Evolutionary conservation across 1,139 yeast species (phyloP).

Genomic region (Debaryomyces sp.): DNA sequence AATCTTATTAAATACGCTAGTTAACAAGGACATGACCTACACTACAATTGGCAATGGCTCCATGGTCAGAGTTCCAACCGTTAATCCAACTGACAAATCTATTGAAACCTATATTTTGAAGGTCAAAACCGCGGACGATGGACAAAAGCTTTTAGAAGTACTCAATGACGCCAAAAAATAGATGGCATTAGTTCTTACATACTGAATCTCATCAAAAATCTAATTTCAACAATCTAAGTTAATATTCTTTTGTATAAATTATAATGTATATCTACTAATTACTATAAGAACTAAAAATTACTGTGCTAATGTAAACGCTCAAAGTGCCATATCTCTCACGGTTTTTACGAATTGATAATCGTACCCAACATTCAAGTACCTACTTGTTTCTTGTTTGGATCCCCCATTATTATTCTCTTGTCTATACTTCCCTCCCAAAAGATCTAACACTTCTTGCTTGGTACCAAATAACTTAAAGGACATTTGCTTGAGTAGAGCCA

Average conservation of each 20-base stretch:
- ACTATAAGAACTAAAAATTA: not conserved
- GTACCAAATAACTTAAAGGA: constrained; percentile 58
- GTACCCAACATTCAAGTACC: constrained; percentile 49
- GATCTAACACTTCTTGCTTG: constrained; percentile 43
- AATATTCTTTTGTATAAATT: not conserved
- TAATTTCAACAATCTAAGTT: not conserved
- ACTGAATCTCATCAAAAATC: not conserved
- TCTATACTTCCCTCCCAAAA: constrained; percentile 32
- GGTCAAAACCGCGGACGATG: constrained; percentile 73
- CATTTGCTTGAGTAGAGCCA: constrained; percentile 50
- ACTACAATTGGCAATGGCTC: constrained; percentile 60
- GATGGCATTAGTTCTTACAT: not conserved
- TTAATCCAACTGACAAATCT: constrained; percentile 40
- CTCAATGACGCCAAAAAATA: constrained; percentile 47
- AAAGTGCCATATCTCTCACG: constrained; percentile 25
- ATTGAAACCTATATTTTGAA: constrained; percentile 65
- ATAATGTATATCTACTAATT: constrained; percentile 7
- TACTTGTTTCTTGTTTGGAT: constrained; percentile 14
- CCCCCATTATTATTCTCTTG: constrained; percentile 13
- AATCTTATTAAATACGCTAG: constrained; percentile 65
- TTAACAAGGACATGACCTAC: constrained; percentile 57
- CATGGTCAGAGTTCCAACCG: constrained; percentile 60
- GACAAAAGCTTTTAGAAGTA: constrained; percentile 57
- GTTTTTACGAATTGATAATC: constrained; percentile 50
- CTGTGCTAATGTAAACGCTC: not conserved